phyloP scores from a whole-genome alignment of 164 flowering plant species.

The Vitis amurensis region DNA sequence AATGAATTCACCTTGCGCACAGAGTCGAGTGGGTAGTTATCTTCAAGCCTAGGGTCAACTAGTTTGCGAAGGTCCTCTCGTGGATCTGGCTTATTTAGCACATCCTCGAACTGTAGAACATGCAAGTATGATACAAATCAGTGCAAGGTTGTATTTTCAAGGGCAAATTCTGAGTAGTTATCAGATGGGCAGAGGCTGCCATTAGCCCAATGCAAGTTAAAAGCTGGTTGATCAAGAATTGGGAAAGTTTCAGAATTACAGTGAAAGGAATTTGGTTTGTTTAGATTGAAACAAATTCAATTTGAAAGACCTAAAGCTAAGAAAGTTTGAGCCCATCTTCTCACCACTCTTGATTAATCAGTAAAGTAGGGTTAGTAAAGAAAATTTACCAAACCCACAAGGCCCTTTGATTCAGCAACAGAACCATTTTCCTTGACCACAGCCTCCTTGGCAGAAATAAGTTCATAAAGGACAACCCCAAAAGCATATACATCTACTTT shows the following conservation, averaged over 20 bases:
- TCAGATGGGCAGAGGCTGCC: not conserved
- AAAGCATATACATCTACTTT: conserved; percentile 92
- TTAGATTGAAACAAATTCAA: too few species aligned
- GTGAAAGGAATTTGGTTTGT: too few species aligned
- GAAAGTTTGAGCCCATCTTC: not conserved
- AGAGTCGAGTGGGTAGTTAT: conserved; percentile 66
- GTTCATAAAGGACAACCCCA: conserved; percentile 88
- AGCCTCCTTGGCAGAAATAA: conserved; percentile 84
- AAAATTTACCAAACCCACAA: conserved; percentile 67
- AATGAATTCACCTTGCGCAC: conserved; percentile 53
- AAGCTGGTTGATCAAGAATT: too few species aligned
- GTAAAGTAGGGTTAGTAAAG: not conserved
- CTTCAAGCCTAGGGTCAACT: conserved; percentile 74
- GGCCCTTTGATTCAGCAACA: conserved; percentile 63
- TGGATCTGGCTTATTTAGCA: conserved; percentile 49
- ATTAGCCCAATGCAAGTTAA: too few species aligned
- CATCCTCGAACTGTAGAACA: conserved; percentile 72
- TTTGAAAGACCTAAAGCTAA: too few species aligned
- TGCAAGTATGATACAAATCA: not conserved
- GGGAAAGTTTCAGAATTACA: too few species aligned
- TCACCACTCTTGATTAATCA: not conserved
- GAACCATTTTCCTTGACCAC: conserved; percentile 53
- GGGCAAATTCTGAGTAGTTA: not conserved
- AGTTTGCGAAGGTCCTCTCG: conserved; percentile 50
- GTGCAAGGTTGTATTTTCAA: not conserved